phyloP scores from a whole-genome alignment of 306 rosid species.

The Carpinus fangiana region DNA sequence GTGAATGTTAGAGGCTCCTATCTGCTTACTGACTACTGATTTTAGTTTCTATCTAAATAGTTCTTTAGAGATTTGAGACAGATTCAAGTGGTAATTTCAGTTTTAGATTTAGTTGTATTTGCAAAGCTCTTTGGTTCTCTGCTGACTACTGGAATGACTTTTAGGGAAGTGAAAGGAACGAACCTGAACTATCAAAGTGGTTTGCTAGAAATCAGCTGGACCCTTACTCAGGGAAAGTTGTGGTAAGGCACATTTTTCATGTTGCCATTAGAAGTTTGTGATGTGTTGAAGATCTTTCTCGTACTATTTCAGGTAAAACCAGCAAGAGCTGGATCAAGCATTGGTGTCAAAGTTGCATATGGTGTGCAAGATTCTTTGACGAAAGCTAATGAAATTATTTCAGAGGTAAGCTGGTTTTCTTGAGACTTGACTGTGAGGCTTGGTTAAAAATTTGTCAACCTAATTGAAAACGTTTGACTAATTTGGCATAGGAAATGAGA shows the following conservation, averaged over 20 bases:
- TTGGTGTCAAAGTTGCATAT: slow-evolving; percentile 88
- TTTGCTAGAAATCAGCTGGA: slow-evolving; percentile 65
- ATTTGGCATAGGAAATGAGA: slow-evolving; percentile 6
- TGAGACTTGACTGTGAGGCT: not conserved
- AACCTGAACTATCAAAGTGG: slow-evolving; percentile 74
- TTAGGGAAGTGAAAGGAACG: slow-evolving; percentile 58
- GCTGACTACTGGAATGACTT: slow-evolving; percentile 32
- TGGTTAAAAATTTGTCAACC: slow-evolving; percentile 2
- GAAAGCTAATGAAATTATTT: slow-evolving; percentile 71
- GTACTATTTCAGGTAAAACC: slow-evolving; percentile 71
- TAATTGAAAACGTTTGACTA: slow-evolving; percentile 9
- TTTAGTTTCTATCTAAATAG: not conserved
- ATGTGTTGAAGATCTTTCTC: slow-evolving; percentile 18
- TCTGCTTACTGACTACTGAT: not conserved
- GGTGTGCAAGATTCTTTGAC: slow-evolving; percentile 74
- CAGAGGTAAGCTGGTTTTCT: slow-evolving; percentile 55
- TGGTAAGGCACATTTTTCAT: slow-evolving; percentile 61
- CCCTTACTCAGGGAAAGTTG: slow-evolving; percentile 76
- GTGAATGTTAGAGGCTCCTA: not conserved
- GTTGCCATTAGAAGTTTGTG: slow-evolving; percentile 25
- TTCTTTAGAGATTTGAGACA: not conserved
- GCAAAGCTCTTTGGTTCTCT: slow-evolving; percentile 17
- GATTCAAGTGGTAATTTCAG: not conserved
- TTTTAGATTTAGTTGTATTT: slow-evolving; percentile 3
- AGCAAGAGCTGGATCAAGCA: slow-evolving; percentile 90